A percentile compares a stretch with the other conserved stretches of the same genome.
These are phyloP conservation scores for Purpureocillium lavendulum DNA, from an alignment of 2,329 filamentous ascomycete species.

Conservation along the genomic window DNA sequence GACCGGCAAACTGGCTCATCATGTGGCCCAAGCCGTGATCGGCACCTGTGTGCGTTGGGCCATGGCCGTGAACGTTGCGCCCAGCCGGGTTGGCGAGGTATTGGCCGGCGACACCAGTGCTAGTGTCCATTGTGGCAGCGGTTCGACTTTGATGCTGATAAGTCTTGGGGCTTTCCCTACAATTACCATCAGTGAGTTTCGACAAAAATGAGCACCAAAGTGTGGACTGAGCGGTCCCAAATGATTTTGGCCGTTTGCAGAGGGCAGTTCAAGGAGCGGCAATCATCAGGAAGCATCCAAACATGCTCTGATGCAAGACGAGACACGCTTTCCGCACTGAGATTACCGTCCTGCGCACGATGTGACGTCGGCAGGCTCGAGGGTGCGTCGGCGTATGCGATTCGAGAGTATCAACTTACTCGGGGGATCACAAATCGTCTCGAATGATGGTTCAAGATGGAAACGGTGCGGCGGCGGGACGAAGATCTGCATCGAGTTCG, in stretches of 20 bases:
- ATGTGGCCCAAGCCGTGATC: conserved; percentile 18
- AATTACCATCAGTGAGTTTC: not conserved
- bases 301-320: too few relatives aligned
- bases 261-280: too few relatives aligned
- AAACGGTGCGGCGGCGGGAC: conserved; percentile 18
- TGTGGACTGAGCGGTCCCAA: too few relatives aligned
- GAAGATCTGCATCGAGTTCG: conserved; percentile 15
- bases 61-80: conserved; percentile 19
- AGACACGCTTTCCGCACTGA: too few relatives aligned
- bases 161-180: conserved; percentile 18
- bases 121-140: conserved; percentile 26
- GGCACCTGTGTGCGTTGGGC: conserved; percentile 17
- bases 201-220: too few relatives aligned
- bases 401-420: conserved; percentile 12
- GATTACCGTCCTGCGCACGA: too few relatives aligned
- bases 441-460: conserved; percentile 19
- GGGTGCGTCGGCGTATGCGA: too few relatives aligned
- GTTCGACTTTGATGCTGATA: conserved; percentile 22
- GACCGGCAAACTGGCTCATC: conserved; percentile 26
- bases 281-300: too few relatives aligned
- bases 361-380: too few relatives aligned
- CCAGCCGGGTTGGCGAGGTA: conserved; percentile 21
- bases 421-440: conserved; percentile 23
- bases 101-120: conserved; percentile 18
- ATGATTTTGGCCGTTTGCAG: too few relatives aligned